Evolutionary conservation across 495 filamentous ascomycete species (phyloP).

Genomic region (Collariella sp.): DNA sequence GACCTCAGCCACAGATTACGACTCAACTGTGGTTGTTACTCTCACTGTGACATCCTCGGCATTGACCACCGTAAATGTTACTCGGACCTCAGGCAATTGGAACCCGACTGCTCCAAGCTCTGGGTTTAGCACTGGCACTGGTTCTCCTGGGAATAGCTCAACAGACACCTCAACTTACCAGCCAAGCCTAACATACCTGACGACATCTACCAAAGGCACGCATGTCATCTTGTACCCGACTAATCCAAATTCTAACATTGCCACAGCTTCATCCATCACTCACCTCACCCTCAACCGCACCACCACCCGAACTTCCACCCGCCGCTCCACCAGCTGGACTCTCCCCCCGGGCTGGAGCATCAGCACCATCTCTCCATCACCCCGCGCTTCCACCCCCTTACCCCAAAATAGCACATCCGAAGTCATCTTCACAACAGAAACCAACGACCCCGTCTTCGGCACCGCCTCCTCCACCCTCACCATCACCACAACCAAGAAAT

Average conservation of each 20-base stretch:
- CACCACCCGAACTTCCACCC: not conserved
- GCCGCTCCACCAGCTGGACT: not conserved
- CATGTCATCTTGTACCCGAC: not conserved
- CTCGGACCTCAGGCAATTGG: not conserved
- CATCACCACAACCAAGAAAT: not conserved
- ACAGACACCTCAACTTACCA: not conserved
- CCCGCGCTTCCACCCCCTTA: not conserved
- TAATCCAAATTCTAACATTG: not conserved
- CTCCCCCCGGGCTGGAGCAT: conserved; percentile 1
- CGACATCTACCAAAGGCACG: not conserved
- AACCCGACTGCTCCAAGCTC: not conserved
- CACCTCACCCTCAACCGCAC: not conserved
- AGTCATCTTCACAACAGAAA: not conserved
- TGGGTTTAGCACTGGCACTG: not conserved
- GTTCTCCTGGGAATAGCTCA: not conserved
- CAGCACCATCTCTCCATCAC: not conserved
- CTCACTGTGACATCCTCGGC: conserved; percentile 8
- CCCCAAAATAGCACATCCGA: not conserved
- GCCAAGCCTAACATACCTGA: conserved; percentile 12
- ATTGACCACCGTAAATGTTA: not conserved
- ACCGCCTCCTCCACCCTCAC: not conserved
- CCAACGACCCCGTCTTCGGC: conserved; percentile 5
- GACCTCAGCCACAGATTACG: not conserved
- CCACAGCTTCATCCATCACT: not conserved
- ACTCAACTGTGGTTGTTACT: not conserved